phyloP scores from a whole-genome alignment of 2,329 filamentous ascomycete species.

The Pleomassaria siparia region DNA sequence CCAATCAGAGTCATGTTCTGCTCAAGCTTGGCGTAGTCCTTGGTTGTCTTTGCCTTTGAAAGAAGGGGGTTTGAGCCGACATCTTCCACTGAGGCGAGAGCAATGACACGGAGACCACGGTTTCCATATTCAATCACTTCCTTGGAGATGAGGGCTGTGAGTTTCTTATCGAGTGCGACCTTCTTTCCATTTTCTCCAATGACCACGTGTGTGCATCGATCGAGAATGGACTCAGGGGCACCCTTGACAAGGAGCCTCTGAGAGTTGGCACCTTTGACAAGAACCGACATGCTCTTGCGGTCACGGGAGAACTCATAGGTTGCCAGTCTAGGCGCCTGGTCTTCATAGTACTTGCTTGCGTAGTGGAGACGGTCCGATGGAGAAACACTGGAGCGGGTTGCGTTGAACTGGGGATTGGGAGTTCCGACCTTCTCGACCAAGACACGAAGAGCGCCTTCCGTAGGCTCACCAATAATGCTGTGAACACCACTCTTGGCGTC shows the following conservation, averaged over 20 bases:
- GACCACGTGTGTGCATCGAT: slow-evolving; percentile 82
- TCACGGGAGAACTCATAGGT: slow-evolving; percentile 98
- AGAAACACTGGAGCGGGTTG: slow-evolving; percentile 50
- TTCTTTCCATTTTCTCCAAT: slow-evolving; percentile 77
- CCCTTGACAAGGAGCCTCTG: slow-evolving; percentile 94
- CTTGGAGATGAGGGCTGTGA: slow-evolving; percentile 69
- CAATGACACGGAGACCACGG: slow-evolving; percentile 90
- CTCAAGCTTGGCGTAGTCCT: slow-evolving; percentile 84
- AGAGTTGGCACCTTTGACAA: slow-evolving; percentile 69
- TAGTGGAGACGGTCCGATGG: slow-evolving; percentile 70
- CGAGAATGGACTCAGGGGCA: slow-evolving; percentile 90
- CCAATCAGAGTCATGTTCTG: slow-evolving; percentile 93
- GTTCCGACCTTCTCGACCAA: slow-evolving; percentile 94
- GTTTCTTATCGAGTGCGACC: slow-evolving; percentile 69
- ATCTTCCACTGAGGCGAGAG: slow-evolving; percentile 81
- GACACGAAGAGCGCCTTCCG: slow-evolving; percentile 88
- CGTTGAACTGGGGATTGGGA: slow-evolving; percentile 63
- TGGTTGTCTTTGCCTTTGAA: slow-evolving; percentile 74
- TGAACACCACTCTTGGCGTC: slow-evolving; percentile 75
- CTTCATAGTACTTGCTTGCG: slow-evolving; percentile 83
- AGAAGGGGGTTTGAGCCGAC: slow-evolving; percentile 70
- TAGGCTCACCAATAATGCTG: slow-evolving; percentile 88
- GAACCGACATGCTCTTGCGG: slow-evolving; percentile 98
- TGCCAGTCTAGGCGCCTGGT: slow-evolving; percentile 70
- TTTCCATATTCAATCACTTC: slow-evolving; percentile 91